Evolutionary conservation across 352 stramenopile species (phyloP), one percentile per base, ranked within the genome.

Genomic region (Globisporangium perplexum): DNA sequence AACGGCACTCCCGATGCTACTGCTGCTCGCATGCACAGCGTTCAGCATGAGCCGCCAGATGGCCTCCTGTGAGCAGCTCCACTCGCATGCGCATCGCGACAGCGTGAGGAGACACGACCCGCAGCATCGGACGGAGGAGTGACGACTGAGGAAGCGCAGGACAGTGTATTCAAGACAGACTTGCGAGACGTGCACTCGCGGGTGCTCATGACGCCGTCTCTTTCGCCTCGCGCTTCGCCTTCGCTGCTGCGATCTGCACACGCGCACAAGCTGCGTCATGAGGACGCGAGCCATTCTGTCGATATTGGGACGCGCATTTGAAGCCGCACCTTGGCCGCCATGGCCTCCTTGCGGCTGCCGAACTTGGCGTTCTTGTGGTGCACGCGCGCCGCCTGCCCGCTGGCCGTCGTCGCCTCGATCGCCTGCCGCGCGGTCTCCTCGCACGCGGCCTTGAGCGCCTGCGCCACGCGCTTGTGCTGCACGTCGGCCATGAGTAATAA

Each of bases 281-380:
- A 50, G 31, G 31, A n/a, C 35, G 38, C 50, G 56, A 45, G 2
- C 23, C 28, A 18, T 15, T 48, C 5, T 8, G 26, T 7, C 15
- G 22, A 23, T 15, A 15, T n/a, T 43, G 47, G 6, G 11, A 3
- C 4, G 0, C 6, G 17, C 10, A 20, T 22, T 18, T 12, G 11
- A 31, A 35, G 36, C 4, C 59, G 43, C 53, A 76, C 77, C 70
- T 90, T 92, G 63, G 81, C 81, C 44, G 68, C 78, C 81, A 84
- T 89, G 48, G 82, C 83, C 43, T 93, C 80, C 68, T 89, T 90
- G 26, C 77, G 72, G 45, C 75, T 90, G 33, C 68, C 69, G 55
- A 91, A 93, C 55, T 93, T 91, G 66, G 74, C 71, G 55, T 90
- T 90, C 55, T 91, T 93, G 73, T 89, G 80, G 60, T 93, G 82